Evolutionary conservation across 23 red algal genomes (phyloP).

Genomic region (Cyanidioschyzon merolae): DNA sequence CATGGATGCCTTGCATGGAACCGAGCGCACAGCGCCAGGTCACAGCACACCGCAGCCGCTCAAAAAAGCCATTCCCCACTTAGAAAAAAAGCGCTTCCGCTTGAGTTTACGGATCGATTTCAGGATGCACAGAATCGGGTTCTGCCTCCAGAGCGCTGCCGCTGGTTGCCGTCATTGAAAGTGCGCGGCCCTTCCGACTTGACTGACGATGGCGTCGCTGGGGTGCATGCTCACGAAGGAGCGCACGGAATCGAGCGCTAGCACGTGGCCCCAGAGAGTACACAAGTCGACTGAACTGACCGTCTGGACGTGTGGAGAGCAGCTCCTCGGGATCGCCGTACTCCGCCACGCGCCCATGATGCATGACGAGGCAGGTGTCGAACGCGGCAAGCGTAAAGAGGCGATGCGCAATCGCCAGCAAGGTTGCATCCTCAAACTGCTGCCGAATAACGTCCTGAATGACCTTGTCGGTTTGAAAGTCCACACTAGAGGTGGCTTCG

Average conservation of each 20-base stretch:
- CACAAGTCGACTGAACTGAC: conserved; percentile 42
- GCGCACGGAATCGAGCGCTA: conserved; percentile 28
- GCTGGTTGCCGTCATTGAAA: neutral
- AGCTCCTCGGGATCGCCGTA: conserved; percentile 45
- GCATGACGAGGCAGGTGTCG: conserved; percentile 68
- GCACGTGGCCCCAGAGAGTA: conserved; percentile 35
- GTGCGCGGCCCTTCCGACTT: neutral
- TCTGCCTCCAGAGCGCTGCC: too few relatives aligned
- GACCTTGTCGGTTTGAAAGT: conserved; percentile 74
- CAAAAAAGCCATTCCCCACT: too few relatives aligned
- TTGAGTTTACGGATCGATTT: too few relatives aligned
- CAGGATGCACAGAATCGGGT: too few relatives aligned
- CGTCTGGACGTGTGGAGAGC: conserved; percentile 7
- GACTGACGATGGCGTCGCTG: neutral
- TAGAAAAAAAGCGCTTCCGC: too few relatives aligned
- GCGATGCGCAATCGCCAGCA: conserved; percentile 93
- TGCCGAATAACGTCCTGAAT: conserved; percentile 78
- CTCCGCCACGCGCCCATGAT: conserved; percentile 52
- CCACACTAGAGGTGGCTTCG: conserved; percentile 77
- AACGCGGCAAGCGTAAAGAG: conserved; percentile 72
- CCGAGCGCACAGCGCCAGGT: too few relatives aligned
- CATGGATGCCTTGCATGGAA: too few relatives aligned
- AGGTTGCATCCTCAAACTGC: conserved; percentile 57
- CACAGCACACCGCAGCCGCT: too few relatives aligned
- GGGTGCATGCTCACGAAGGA: conserved; percentile 1